Evolutionary conservation across 345 rosid species (phyloP).

Genomic region (Sisymbrium altissimum): DNA sequence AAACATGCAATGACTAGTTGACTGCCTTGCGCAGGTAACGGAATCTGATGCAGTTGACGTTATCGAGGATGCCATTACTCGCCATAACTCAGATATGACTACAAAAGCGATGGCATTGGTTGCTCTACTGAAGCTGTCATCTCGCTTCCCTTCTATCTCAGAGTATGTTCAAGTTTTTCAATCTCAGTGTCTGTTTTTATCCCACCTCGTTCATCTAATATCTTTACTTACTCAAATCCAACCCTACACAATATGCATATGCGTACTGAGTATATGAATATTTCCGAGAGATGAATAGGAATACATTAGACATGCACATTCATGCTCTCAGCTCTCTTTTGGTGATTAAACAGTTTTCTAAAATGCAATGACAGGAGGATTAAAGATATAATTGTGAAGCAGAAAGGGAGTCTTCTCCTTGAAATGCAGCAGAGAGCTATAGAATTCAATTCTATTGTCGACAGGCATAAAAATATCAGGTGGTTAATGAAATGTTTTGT

Average conservation of each 20-base stretch:
- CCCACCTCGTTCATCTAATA: conserved; percentile 11
- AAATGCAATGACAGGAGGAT: conserved; percentile 61
- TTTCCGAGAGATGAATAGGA: background rate
- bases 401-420: conserved; percentile 87
- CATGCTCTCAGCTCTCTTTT: conserved; percentile 2
- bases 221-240: background rate
- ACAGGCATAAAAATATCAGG: conserved; percentile 87
- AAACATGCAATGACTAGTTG: conserved; percentile 17
- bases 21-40: conserved; percentile 63
- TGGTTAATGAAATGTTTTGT: conserved; percentile 21
- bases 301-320: background rate
- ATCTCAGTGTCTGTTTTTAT: conserved; percentile 12
- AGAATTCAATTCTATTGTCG: conserved; percentile 82
- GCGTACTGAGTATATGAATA: background rate
- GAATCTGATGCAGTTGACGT: conserved; percentile 92
- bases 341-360: conserved; percentile 7
- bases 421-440: conserved; percentile 99
- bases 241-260: conserved; percentile 3
- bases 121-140: conserved; percentile 87
- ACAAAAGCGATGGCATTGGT: conserved; percentile 92
- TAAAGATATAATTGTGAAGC: conserved; percentile 58
- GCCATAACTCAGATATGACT: conserved; percentile 64
- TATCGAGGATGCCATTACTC: conserved; percentile 64
- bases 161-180: conserved; percentile 50
- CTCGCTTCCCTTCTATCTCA: conserved; percentile 93